Percentiles rank a stretch among this genome's conserved stretches.
phyloP scores from a whole-genome alignment of 2,329 filamentous ascomycete genomes.

The Claviceps fusiformis region DNA sequence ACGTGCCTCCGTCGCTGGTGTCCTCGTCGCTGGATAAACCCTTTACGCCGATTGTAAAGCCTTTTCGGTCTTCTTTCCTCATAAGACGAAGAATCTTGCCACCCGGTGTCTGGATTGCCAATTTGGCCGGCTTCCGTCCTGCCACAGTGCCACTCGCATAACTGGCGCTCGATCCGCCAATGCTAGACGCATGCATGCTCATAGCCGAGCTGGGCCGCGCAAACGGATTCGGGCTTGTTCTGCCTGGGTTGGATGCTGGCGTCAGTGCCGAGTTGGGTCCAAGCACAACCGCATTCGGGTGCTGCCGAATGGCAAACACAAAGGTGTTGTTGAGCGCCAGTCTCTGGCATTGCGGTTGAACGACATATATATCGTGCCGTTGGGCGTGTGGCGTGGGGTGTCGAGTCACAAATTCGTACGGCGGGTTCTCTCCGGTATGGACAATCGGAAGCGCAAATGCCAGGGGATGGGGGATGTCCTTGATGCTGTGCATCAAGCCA shows the following conservation, averaged over 20 bases:
- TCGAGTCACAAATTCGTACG: constrained; percentile 82
- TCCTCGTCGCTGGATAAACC: constrained; percentile 36
- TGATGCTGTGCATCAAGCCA: constrained; percentile 93
- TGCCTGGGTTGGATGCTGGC: constrained; percentile 33
- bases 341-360: constrained; percentile 82
- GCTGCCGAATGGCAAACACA: constrained; percentile 89
- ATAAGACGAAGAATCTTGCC: constrained; percentile 88
- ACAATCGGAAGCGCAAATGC: constrained; percentile 82
- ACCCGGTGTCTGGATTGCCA: constrained; percentile 85
- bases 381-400: constrained; percentile 98
- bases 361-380: constrained; percentile 90
- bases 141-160: constrained; percentile 38
- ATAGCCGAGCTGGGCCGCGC: constrained; percentile 47
- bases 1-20: constrained; percentile 55
- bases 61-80: constrained; percentile 59
- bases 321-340: constrained; percentile 94
- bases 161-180: constrained; percentile 43
- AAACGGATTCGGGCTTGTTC: constrained; percentile 46
- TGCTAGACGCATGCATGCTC: constrained; percentile 49
- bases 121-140: constrained; percentile 76
- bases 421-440: constrained; percentile 83
- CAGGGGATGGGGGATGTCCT: constrained; percentile 85
- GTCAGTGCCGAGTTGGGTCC: constrained; percentile 24
- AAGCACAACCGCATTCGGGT: constrained; percentile 47
- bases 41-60: constrained; percentile 32